These are phyloP conservation scores for Ophioceras dolichostomum DNA, from an alignment of 2,329 filamentous ascomycete species.

Conservation along the genomic window DNA sequence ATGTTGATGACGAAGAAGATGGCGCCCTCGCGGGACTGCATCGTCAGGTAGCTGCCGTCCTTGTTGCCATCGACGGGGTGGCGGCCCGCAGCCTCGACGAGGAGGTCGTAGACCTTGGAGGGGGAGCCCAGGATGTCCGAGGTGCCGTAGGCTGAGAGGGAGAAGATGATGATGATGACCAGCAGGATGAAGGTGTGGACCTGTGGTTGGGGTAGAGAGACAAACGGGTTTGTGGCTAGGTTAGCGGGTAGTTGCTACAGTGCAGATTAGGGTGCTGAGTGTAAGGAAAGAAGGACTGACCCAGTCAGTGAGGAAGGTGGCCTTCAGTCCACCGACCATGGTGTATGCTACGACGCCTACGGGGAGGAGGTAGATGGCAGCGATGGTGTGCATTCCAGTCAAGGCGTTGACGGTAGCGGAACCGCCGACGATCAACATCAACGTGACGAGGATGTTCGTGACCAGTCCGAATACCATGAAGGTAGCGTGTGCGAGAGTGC, in stretches of 20 bases:
- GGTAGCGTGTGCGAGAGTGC: conserved; percentile 55
- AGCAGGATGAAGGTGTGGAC: conserved; percentile 78
- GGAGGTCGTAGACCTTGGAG: conserved; percentile 62
- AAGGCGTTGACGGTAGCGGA: conserved; percentile 60
- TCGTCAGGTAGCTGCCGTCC: conserved; percentile 74
- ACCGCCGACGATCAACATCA: conserved; percentile 80
- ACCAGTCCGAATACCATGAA: conserved; percentile 74
- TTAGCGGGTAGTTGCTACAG: conserved; percentile 72
- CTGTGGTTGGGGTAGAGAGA: too few relatives aligned
- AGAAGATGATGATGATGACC: conserved; percentile 76
- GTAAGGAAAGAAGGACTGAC: conserved; percentile 74
- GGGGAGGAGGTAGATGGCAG: conserved; percentile 74
- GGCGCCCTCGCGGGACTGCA: conserved; percentile 67
- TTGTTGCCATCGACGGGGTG: conserved; percentile 75
- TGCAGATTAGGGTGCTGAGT: conserved; percentile 75
- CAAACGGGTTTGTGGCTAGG: too few relatives aligned
- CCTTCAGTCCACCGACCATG: conserved; percentile 67
- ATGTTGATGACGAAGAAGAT: conserved; percentile 88
- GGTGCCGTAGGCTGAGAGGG: conserved; percentile 70
- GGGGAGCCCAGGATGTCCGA: conserved; percentile 64
- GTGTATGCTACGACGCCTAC: conserved; percentile 76
- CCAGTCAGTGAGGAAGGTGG: conserved; percentile 77
- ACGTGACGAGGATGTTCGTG: conserved; percentile 78
- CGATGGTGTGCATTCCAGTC: conserved; percentile 64
- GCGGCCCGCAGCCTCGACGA: conserved; percentile 52